Conservation (phyloP, 2,329 filamentous ascomycete genomes). For the Phaeosphaeriaceae sp. region DNA sequence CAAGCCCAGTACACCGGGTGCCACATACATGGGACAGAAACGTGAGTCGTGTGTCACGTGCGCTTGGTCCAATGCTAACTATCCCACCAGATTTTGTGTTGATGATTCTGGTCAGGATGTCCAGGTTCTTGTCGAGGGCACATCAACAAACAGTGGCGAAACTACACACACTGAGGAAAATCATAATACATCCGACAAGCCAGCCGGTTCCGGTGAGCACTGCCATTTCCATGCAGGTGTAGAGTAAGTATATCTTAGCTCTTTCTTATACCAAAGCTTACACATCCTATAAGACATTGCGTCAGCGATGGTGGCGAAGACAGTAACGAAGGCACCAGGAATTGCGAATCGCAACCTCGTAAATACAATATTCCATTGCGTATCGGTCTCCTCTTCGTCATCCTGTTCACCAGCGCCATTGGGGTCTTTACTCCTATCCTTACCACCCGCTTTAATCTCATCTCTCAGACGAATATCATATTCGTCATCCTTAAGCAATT, state of each 20-base stretch:
- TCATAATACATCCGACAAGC: conserved; percentile 19
- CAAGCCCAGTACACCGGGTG: conserved; percentile 70
- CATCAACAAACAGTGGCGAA: conserved; percentile 21
- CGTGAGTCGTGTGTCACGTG: conserved; percentile 53
- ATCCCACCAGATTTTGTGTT: conserved; percentile 63
- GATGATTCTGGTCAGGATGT: conserved; percentile 66
- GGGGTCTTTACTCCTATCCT: conserved; percentile 74
- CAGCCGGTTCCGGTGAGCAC: conserved; percentile 28
- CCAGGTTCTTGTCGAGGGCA: conserved; percentile 55
- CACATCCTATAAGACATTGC: conserved; percentile 60
- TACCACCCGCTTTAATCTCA: conserved; percentile 63
- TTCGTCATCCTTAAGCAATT: conserved; percentile 74
- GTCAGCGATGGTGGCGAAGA: conserved; percentile 55
- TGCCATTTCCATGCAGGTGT: conserved; percentile 80
- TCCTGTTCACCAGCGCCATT: conserved; percentile 70
- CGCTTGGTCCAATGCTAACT: conserved; percentile 4
- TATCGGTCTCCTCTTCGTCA: conserved; percentile 74
- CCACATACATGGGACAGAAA: conserved; percentile 65
- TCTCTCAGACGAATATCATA: conserved; percentile 54
- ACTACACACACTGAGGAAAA: conserved; percentile 24
- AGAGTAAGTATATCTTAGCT: conserved; percentile 61
- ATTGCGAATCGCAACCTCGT: conserved; percentile 58
- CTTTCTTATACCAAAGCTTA: conserved; percentile 1
- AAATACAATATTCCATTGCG: conserved; percentile 72
- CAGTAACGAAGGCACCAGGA: conserved; percentile 7